Evolutionary conservation across 805 yeast genomes (phyloP).

Genomic region (Blastobotrys terrestris): DNA sequence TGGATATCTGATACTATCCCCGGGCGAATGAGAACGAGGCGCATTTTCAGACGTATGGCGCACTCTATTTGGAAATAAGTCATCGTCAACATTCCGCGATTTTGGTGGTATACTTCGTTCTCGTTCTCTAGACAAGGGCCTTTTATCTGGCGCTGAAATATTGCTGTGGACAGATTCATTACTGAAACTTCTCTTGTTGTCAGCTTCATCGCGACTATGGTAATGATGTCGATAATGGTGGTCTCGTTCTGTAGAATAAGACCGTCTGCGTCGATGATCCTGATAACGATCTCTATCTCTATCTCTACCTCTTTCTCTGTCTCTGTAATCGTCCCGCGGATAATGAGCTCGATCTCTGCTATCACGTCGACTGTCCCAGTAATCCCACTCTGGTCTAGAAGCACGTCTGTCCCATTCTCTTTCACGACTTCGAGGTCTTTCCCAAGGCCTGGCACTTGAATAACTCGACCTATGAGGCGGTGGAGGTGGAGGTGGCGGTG

Average conservation of each 20-base stretch:
- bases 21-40: not conserved
- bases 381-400: constrained; percentile 6
- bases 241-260: not conserved
- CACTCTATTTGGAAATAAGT: constrained; percentile 5
- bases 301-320: not conserved
- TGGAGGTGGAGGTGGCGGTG: not conserved
- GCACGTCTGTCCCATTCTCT: not conserved
- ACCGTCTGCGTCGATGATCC: constrained; percentile 3
- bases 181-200: constrained; percentile 1
- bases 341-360: constrained; percentile 7
- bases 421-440: not conserved
- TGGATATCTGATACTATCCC: not conserved
- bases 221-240: not conserved
- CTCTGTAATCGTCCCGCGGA: not conserved
- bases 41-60: not conserved
- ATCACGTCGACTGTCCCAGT: constrained; percentile 7
- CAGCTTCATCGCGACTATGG: not conserved
- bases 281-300: constrained; percentile 13
- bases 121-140: not conserved
- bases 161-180: not conserved
- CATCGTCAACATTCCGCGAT: constrained; percentile 2
- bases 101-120: constrained; percentile 2
- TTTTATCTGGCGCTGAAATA: not conserved
- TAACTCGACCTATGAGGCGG: not conserved
- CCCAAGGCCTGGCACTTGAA: not conserved